Base-by-base conservation (phyloP, 208 protist species). In the Leishmania aethiopica region DNA sequence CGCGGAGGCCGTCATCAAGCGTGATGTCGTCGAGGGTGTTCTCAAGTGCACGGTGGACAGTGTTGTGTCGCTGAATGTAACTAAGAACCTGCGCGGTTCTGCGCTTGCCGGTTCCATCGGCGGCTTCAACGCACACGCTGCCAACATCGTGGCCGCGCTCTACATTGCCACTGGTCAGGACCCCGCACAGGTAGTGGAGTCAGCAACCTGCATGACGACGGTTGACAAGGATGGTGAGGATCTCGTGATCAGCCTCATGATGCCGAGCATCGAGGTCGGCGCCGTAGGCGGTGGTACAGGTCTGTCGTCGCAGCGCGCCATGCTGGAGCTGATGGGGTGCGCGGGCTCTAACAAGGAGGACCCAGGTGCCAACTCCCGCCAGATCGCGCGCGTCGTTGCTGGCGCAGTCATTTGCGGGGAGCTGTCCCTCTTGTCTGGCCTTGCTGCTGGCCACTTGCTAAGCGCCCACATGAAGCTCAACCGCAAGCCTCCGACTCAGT, bases 201-300 rank as follows among this genome's bases (percentile, higher is more conserved):
- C 94, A 1, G 90, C 98, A 25, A 98, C 95, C 49, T 99, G 99
- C 91, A 94, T 99, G 51, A 99, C 99, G 40, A 89, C 97, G 15
- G 98, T 99, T 89, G 95, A 99, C 75, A 95, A 96, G 72, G 85
- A 88, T 37, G 91, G 93, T 55, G 92, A 95, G 53, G 96, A 99
- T 84, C 92, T 99, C 60, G 90, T 98, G 78, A 95, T 99, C 32
- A 99, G 96, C 32, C 91, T 98, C 71, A 99, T 97, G 35, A 99
- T 99, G 99, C 99, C 99, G 17, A 99, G 96, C 51, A 97, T 99
- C 64, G 99, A 99, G 88, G 98, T 99, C 45, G 99, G 99, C 66
- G 98, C 98, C 19, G 97, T 99, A 51, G 99, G 99, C 70, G 99
- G 99, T 64, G 99, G 99, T 53, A 99, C 99, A 10, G 86, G 92